A percentile compares a stretch with the other conserved stretches of the same genome.
phyloP scores from a whole-genome alignment of 169 alveolate species.

The Theileria parva region DNA sequence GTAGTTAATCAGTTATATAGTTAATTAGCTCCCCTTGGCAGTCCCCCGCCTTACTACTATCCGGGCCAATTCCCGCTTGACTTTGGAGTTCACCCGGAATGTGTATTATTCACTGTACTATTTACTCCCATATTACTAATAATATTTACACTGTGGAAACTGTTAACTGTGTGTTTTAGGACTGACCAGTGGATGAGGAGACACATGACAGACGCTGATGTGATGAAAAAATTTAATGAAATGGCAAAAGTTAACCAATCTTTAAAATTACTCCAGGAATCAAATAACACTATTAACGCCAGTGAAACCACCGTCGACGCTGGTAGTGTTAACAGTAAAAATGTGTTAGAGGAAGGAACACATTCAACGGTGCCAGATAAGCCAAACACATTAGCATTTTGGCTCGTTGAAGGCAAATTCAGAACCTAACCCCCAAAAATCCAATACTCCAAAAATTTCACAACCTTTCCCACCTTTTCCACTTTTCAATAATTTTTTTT shows the following conservation, averaged over 20 bases:
- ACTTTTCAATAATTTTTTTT: background rate
- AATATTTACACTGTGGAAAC: too few relatives aligned
- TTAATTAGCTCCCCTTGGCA: too few relatives aligned
- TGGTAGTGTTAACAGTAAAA: background rate
- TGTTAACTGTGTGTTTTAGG: too few relatives aligned
- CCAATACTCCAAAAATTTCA: too few relatives aligned
- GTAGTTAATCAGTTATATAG: too few relatives aligned
- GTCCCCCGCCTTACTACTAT: too few relatives aligned
- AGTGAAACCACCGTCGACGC: background rate
- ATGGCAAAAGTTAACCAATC: background rate
- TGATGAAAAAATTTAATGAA: slow-evolving; percentile 24
- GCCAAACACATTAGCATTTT: slow-evolving; percentile 63
- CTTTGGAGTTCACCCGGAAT: too few relatives aligned
- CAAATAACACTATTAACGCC: background rate
- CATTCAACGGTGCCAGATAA: slow-evolving; percentile 40
- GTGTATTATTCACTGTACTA: too few relatives aligned
- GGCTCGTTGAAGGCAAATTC: slow-evolving; percentile 67
- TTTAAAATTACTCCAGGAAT: too few relatives aligned
- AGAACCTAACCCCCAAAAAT: slow-evolving; percentile 5
- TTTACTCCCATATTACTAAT: too few relatives aligned
- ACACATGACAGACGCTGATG: slow-evolving; percentile 6
- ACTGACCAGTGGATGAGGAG: background rate
- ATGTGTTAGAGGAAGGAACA: background rate
- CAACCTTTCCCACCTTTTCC: too few relatives aligned
- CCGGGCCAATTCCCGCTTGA: too few relatives aligned